Conservation (phyloP, 257 asterid genomes). For the Henckelia pumila region DNA sequence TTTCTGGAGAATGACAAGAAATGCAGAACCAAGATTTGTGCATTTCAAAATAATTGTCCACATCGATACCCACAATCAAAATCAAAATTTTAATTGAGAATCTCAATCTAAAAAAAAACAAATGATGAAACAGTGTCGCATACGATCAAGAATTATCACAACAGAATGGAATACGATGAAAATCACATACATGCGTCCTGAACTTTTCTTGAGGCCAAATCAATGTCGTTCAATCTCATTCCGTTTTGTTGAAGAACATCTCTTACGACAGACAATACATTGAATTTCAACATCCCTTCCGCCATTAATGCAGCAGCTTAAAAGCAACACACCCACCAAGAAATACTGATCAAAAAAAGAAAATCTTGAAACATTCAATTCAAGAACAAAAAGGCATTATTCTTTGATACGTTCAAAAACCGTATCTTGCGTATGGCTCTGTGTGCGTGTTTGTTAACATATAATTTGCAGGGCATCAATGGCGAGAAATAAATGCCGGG, state of each 20-base stretch:
- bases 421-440: slow-evolving; percentile 5
- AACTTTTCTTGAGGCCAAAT: slow-evolving; percentile 72
- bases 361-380: slow-evolving; percentile 22
- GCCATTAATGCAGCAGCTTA: slow-evolving; percentile 43
- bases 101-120: background rate
- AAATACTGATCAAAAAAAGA: slow-evolving; percentile 28
- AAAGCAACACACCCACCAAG: slow-evolving; percentile 26
- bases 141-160: background rate
- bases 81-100: background rate
- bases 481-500: slow-evolving; percentile 34
- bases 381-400: slow-evolving; percentile 22
- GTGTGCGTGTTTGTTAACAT: slow-evolving; percentile 13
- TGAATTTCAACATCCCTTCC: slow-evolving; percentile 51
- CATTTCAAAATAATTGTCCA: slow-evolving; percentile 2
- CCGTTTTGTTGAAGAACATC: slow-evolving; percentile 70
- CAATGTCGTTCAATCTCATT: slow-evolving; percentile 49
- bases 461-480: slow-evolving; percentile 16
- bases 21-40: slow-evolving; percentile 16
- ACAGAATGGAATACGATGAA: background rate
- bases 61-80: slow-evolving; percentile 14
- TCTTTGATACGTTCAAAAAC: background rate
- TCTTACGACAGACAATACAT: slow-evolving; percentile 61
- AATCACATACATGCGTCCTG: slow-evolving; percentile 70
- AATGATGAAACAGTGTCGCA: background rate
- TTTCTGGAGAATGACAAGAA: background rate